Conservation (phyloP, 805 yeast genomes). For the Ogataea degrootiae region DNA sequence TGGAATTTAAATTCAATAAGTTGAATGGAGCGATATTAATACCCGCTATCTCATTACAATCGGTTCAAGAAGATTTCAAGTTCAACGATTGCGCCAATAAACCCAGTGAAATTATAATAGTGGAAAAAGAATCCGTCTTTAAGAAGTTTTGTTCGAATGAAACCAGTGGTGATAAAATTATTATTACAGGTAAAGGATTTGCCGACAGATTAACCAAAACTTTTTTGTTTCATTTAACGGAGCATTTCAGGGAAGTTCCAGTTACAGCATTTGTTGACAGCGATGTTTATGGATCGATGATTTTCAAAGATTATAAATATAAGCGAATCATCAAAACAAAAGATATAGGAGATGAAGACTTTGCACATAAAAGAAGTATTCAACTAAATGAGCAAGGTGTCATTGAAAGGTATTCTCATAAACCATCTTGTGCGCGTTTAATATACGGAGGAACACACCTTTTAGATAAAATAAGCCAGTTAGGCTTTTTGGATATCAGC, state of each 20-base stretch:
- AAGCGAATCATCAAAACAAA: conserved; percentile 6
- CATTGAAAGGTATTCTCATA: conserved; percentile 4
- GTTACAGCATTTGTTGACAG: conserved; percentile 52
- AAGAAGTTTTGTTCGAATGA: conserved; percentile 25
- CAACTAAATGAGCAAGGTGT: conserved; percentile 6
- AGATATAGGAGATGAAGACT: neutral
- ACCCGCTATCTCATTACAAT: conserved; percentile 33
- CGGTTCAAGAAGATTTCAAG: conserved; percentile 13
- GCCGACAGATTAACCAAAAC: conserved; percentile 54
- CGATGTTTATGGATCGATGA: conserved; percentile 60
- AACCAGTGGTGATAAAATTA: conserved; percentile 16
- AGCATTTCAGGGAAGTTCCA: conserved; percentile 24
- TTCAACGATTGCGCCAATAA: conserved; percentile 2
- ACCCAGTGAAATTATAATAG: conserved; percentile 34
- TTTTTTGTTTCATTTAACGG: conserved; percentile 33
- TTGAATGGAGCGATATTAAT: conserved; percentile 27
- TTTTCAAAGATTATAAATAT: conserved; percentile 36
- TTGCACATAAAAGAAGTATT: neutral
- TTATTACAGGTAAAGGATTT: conserved; percentile 63
- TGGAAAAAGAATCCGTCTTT: conserved; percentile 52
- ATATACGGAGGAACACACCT: conserved; percentile 14
- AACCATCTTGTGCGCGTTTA: conserved; percentile 13
- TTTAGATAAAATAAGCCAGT: conserved; percentile 8
- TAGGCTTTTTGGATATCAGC: conserved; percentile 15
- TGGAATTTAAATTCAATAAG: conserved; percentile 8